A percentile compares a stretch with the other conserved stretches of the same genome.
These are phyloP conservation scores for Cryptomeria japonica DNA, from an alignment of 75 land plant genomes.

Conservation along the genomic window DNA sequence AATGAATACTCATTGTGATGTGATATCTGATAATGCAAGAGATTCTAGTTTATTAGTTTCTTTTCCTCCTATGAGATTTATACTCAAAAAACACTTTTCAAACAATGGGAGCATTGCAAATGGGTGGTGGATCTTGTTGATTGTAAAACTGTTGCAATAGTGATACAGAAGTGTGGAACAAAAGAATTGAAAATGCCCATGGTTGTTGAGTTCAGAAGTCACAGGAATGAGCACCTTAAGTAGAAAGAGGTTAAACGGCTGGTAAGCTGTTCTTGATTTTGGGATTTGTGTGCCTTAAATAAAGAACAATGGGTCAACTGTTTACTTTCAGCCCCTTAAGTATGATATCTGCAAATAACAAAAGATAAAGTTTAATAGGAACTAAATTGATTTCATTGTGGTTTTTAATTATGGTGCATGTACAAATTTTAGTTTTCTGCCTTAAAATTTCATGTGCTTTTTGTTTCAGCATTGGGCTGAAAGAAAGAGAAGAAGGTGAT, in stretches of 20 bases:
- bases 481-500: constrained; percentile 90
- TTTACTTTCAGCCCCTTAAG: too few species aligned
- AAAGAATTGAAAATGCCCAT: background rate
- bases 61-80: background rate
- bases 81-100: background rate
- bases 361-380: background rate
- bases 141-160: background rate
- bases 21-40: background rate
- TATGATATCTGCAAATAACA: background rate
- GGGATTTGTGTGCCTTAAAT: too few species aligned
- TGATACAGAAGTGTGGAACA: background rate
- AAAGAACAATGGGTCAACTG: too few species aligned
- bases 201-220: background rate
- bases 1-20: background rate
- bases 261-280: too few species aligned
- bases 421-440: background rate
- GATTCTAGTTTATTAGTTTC: background rate
- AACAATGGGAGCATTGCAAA: background rate
- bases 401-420: too few species aligned
- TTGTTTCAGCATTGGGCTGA: constrained; percentile 69
- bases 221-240: background rate
- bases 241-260: too few species aligned
- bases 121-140: background rate
- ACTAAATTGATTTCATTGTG: background rate
- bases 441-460: background rate